Conservation (phyloP, 2,329 filamentous ascomycete species). For the Aspergillus jensenii region DNA sequence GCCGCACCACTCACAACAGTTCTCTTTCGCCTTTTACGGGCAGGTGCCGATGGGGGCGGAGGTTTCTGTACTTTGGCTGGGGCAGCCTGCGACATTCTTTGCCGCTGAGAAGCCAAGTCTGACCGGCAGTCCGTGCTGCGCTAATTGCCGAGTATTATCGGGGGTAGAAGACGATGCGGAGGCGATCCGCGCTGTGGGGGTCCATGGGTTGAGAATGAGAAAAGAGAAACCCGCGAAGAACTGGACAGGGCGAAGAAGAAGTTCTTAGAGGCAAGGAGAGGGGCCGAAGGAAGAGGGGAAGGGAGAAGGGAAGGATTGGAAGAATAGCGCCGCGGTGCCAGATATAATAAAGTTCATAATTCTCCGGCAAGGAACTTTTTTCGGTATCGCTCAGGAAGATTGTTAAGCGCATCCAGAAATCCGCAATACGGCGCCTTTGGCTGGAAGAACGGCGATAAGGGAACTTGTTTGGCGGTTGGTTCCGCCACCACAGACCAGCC, state of each 20-base stretch:
- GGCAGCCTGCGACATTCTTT: conserved; percentile 22
- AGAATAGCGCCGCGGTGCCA: neutral
- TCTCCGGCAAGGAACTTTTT: neutral
- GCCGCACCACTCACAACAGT: conserved; percentile 84
- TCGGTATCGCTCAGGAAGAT: too few relatives aligned
- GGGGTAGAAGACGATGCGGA: conserved; percentile 15
- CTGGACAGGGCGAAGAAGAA: neutral
- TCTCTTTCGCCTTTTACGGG: conserved; percentile 76
- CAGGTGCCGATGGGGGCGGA: conserved; percentile 23
- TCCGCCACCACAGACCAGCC: neutral
- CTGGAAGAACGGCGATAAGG: conserved; percentile 4
- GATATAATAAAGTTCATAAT: conserved; percentile 4
- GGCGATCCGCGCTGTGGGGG: conserved; percentile 19
- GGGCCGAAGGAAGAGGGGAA: conserved; percentile 1
- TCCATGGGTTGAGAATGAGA: conserved; percentile 10
- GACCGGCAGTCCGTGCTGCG: neutral
- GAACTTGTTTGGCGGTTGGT: neutral
- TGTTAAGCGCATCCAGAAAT: neutral
- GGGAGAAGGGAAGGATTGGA: conserved; percentile 2
- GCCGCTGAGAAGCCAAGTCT: neutral
- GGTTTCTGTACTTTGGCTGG: conserved; percentile 28
- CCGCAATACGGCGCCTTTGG: neutral
- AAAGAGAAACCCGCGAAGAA: neutral
- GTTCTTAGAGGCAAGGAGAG: neutral
- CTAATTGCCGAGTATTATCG: conserved; percentile 6